These are phyloP conservation scores for Spiromastix sp. DNA, from an alignment of 2,329 filamentous ascomycete species.

Conservation along the genomic window DNA sequence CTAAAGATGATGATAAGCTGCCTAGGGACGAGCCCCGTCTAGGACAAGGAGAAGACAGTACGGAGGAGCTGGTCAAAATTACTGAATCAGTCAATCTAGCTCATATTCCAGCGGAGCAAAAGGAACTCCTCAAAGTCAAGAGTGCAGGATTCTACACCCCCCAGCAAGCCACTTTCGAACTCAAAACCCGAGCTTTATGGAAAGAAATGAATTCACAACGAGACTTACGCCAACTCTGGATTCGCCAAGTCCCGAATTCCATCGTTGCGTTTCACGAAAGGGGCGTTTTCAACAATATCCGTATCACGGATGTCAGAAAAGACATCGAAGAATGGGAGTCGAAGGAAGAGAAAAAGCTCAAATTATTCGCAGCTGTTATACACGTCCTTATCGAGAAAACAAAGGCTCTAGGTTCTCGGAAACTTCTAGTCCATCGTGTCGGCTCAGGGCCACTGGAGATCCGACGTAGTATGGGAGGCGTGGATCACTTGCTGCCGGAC, in stretches of 20 bases:
- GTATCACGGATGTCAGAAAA: conserved; percentile 26
- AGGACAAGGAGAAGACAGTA: neutral
- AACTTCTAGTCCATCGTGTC: conserved; percentile 2
- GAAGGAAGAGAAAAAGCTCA: conserved; percentile 21
- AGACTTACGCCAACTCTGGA: conserved; percentile 39
- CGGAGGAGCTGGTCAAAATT: neutral
- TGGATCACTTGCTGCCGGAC: conserved; percentile 2
- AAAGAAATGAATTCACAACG: conserved; percentile 28
- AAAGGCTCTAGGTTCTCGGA: neutral
- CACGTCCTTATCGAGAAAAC: conserved; percentile 3
- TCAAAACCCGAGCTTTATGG: conserved; percentile 39
- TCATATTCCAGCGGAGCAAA: neutral
- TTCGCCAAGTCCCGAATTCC: conserved; percentile 42
- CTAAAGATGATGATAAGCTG: neutral
- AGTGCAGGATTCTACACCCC: conserved; percentile 18
- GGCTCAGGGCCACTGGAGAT: conserved; percentile 4
- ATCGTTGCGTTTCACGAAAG: conserved; percentile 40
- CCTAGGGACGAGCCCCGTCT: too few species aligned
- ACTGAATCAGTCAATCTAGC: neutral
- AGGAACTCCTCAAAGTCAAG: conserved; percentile 1
- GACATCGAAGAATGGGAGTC: conserved; percentile 34
- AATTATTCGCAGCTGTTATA: conserved; percentile 3
- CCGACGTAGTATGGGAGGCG: neutral
- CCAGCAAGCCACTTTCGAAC: conserved; percentile 40
- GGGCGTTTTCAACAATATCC: conserved; percentile 34